A percentile compares a stretch with the other conserved stretches of the same genome.
Evolutionary conservation across 352 stramenopile species (phyloP).

Genomic region (Thalassiosira allenii): DNA sequence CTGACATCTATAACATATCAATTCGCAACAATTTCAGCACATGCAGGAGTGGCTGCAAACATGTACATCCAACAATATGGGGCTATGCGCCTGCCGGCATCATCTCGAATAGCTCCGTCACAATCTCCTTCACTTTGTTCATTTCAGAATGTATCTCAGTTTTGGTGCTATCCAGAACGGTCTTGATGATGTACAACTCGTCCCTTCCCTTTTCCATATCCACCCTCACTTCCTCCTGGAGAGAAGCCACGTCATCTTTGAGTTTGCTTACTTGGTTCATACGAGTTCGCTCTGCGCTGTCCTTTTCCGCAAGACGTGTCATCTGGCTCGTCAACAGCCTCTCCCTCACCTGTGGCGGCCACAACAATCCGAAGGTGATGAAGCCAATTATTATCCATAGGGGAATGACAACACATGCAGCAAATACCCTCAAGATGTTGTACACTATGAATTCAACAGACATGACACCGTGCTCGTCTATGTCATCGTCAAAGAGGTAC

Average conservation of each 20-base stretch:
- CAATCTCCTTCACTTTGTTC: constrained; percentile 80
- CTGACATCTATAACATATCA: too few relatives aligned
- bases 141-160: constrained; percentile 76
- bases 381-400: constrained; percentile 75
- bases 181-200: constrained; percentile 53
- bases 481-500: constrained; percentile 74
- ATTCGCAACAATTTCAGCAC: too few relatives aligned
- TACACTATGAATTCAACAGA: constrained; percentile 68
- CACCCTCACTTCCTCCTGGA: constrained; percentile 47
- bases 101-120: constrained; percentile 76
- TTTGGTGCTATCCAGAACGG: constrained; percentile 60
- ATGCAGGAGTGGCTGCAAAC: too few relatives aligned
- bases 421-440: constrained; percentile 51
- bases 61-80: too few relatives aligned
- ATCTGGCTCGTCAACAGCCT: constrained; percentile 40
- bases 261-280: constrained; percentile 62
- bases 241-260: constrained; percentile 56
- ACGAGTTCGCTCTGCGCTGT: constrained; percentile 61
- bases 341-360: constrained; percentile 77
- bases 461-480: constrained; percentile 47
- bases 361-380: constrained; percentile 67
- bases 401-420: constrained; percentile 69
- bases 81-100: too few relatives aligned
- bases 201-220: constrained; percentile 54
- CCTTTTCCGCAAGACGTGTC: constrained; percentile 39